These are phyloP conservation scores for Fusarium mundagurra DNA, from an alignment of 2,329 filamentous ascomycete genomes.

Conservation along the genomic window DNA sequence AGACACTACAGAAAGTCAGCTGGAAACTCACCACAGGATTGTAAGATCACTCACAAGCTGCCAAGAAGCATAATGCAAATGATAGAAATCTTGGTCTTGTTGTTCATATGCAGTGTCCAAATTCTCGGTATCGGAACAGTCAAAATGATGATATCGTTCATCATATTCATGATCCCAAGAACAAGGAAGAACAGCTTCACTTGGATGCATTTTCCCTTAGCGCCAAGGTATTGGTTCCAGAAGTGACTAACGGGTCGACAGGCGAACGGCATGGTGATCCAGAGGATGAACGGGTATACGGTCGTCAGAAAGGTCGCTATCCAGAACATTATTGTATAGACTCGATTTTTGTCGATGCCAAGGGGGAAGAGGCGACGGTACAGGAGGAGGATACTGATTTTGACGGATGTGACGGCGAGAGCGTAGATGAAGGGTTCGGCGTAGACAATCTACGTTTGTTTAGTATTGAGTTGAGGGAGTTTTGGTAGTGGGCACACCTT, in stretches of 20 bases:
- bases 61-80: conserved; percentile 20
- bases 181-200: conserved; percentile 11
- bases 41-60: not conserved
- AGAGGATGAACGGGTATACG: conserved; percentile 6
- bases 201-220: not conserved
- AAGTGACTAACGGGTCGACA: conserved; percentile 10
- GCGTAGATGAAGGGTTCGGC: conserved; percentile 16
- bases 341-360: conserved; percentile 3
- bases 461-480: too few relatives aligned
- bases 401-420: conserved; percentile 17
- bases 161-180: conserved; percentile 17
- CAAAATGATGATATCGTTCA: conserved; percentile 13
- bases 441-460: not conserved
- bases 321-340: conserved; percentile 12
- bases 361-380: conserved; percentile 21
- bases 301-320: not conserved
- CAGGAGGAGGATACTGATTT: conserved; percentile 11
- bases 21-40: rapidly evolving
- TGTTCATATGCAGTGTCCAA: conserved; percentile 16
- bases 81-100: conserved; percentile 9
- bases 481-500: not conserved
- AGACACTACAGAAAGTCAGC: not conserved
- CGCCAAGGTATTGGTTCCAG: conserved; percentile 12
- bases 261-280: conserved; percentile 14
- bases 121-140: conserved; percentile 12